A percentile compares a stretch with the other conserved stretches of the same genome.
Evolutionary conservation across 2,329 filamentous ascomycete genomes (phyloP).

Genomic region (Chlorencoelia australis): DNA sequence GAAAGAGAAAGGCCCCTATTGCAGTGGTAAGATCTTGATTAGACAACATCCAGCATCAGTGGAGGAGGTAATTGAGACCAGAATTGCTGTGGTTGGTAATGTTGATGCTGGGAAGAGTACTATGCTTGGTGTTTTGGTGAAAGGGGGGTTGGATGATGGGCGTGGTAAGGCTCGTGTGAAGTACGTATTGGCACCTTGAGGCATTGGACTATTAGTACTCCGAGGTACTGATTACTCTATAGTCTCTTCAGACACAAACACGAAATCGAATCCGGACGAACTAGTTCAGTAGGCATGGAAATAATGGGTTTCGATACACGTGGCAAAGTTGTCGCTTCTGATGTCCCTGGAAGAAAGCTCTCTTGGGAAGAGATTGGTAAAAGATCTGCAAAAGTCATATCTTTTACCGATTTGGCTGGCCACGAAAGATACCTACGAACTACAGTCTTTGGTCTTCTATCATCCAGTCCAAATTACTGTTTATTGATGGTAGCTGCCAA

Average conservation of each 20-base stretch:
- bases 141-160: constrained; percentile 90
- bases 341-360: constrained; percentile 72
- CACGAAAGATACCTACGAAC: constrained; percentile 93
- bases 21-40: constrained; percentile 79
- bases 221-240: no score
- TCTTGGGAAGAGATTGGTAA: constrained; percentile 98
- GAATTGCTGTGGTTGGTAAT: constrained; percentile 95
- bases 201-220: no score
- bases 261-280: constrained; percentile 90
- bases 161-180: constrained; percentile 89
- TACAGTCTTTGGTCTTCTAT: constrained; percentile 90
- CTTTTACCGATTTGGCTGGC: constrained; percentile 89
- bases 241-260: constrained; percentile 96
- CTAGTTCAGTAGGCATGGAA: constrained; percentile 96
- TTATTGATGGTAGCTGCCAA: constrained; percentile 97
- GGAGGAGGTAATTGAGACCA: constrained; percentile 87
- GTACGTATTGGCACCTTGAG: no score
- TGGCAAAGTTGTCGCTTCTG: constrained; percentile 73
- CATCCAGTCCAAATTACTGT: constrained; percentile 94
- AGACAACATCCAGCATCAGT: constrained; percentile 62
- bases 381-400: constrained; percentile 90
- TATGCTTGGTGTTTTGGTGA: constrained; percentile 88
- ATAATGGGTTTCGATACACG: constrained; percentile 93
- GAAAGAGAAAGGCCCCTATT: constrained; percentile 59
- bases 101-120: constrained; percentile 97